Evolutionary conservation across 805 yeast species (phyloP).

Genomic region (Torulaspora indica): DNA sequence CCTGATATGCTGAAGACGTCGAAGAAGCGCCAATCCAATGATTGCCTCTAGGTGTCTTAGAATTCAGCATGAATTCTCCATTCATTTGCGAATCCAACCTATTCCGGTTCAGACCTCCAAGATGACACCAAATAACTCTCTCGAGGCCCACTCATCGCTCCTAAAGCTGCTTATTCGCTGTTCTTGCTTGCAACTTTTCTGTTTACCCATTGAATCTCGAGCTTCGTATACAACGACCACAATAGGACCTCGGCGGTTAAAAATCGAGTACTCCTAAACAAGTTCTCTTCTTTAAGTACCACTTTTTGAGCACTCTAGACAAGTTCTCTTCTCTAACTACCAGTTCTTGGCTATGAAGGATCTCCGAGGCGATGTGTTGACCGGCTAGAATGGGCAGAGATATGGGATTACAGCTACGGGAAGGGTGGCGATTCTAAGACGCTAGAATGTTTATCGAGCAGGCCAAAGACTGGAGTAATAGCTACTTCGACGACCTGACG

Average conservation of each 20-base stretch:
- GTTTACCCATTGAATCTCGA: conserved; percentile 4
- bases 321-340: not conserved
- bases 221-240: not conserved
- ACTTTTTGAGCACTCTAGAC: not conserved
- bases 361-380: no score
- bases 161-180: not conserved
- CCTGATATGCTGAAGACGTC: conserved; percentile 12
- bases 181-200: conserved; percentile 3
- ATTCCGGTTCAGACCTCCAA: not conserved
- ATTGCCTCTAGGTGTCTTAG: conserved; percentile 30
- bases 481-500: no score
- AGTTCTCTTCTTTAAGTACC: not conserved
- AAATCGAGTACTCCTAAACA: not conserved
- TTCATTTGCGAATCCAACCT: conserved; percentile 7
- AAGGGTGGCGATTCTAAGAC: no score
- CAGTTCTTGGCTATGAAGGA: not conserved
- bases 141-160: not conserved
- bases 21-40: conserved; percentile 30
- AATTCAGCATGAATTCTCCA: conserved; percentile 13
- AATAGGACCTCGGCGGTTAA: not conserved
- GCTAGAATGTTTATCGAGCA: no score
- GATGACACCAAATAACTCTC: not conserved
- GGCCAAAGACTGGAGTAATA: no score
- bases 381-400: no score
- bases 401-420: no score